Percentiles rank a stretch among this genome's conserved stretches.
These are phyloP conservation scores for Papiliotrema terrestris DNA, from an alignment of 1,284 basidiomycete genomes.

Conservation along the genomic window DNA sequence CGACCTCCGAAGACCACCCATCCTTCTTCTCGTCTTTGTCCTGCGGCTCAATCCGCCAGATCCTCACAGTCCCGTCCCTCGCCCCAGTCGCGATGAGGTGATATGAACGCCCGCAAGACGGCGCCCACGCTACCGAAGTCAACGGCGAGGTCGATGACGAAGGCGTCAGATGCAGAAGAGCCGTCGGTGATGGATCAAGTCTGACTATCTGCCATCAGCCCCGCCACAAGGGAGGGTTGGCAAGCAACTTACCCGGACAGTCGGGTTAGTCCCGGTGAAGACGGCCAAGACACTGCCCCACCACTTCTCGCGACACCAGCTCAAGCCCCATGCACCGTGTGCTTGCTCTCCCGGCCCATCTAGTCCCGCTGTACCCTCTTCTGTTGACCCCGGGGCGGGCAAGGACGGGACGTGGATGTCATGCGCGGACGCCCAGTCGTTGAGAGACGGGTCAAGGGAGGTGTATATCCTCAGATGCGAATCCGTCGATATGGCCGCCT, in stretches of 20 bases:
- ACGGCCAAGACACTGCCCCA: conserved; percentile 85
- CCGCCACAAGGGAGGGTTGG: neutral
- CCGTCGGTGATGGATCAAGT: conserved; percentile 48
- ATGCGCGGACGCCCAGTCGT: conserved; percentile 73
- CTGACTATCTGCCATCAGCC: conserved; percentile 50
- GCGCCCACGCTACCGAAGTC: conserved; percentile 82
- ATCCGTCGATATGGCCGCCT: conserved; percentile 85
- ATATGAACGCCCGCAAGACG: conserved; percentile 83
- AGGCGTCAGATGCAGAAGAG: conserved; percentile 40
- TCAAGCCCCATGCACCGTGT: conserved; percentile 84
- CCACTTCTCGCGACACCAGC: conserved; percentile 90
- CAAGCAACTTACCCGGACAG: conserved; percentile 63
- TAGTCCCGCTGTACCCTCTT: conserved; percentile 14
- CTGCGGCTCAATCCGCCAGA: conserved; percentile 69
- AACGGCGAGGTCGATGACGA: conserved; percentile 52
- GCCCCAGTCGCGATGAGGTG: conserved; percentile 85
- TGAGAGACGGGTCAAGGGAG: conserved; percentile 75
- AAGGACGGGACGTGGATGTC: conserved; percentile 68
- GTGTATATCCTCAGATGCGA: conserved; percentile 82
- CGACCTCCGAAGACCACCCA: conserved; percentile 67
- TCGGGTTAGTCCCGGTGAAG: conserved; percentile 65
- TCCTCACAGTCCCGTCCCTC: conserved; percentile 77
- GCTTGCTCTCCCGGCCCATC: conserved; percentile 50
- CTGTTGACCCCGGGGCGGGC: conserved; percentile 25
- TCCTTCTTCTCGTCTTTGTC: conserved; percentile 39